Base-by-base conservation (phyloP, 495 filamentous ascomycete genomes). In the Pseudotulostoma volvatum region DNA sequence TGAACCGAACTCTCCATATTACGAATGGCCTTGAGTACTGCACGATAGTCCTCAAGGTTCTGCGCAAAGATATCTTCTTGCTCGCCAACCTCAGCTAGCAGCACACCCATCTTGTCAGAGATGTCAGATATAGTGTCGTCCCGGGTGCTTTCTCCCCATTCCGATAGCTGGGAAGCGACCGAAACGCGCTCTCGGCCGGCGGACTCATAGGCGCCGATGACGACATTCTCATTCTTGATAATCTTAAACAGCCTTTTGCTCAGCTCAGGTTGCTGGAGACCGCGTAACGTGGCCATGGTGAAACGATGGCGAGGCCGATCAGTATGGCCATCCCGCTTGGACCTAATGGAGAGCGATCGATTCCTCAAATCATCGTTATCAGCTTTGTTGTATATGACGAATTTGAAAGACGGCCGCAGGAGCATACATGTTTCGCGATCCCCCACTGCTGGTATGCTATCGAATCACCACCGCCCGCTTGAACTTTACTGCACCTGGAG, bases 1-100 rank as follows among this genome's bases (percentile, higher is more conserved):
- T 93, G 84, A n/a, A 97, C 90, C 19, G 76, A 83, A 48, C 61
- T 75, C 66, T 97, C 90, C 11, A 83, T 94, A 50, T 96, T 85
- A 34, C 90, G 70, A 43, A 97, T 87, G 42, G 79, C 71, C 69
- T 97, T 97, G 50, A 97, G 63, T 8, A 84, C 56, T 9, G 57
- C 66, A 16, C 90, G 72, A 37, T 73, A 79, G 28, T 93, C 87
- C 52, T 96, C 92, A 31, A 95, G 54, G 33, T 79, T 79, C 57
- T 82, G 75, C 13, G 86, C 85, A 57, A 84, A 95, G 25, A 66
- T 45, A 44, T 93, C 85, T 50, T 96, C 90, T 60, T 93, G 86
- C 51, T 90, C 81, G 28, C 85, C 90, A 23, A 97, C 68, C 63
- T 95, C 90, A 0, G 78, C 76, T 36, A 97, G 63, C 50, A 97